A percentile compares a stretch with the other conserved stretches of the same genome.
Evolutionary conservation across 2,329 filamentous ascomycete genomes (phyloP).

Genomic region (Pseudocercospora fijiensis): DNA sequence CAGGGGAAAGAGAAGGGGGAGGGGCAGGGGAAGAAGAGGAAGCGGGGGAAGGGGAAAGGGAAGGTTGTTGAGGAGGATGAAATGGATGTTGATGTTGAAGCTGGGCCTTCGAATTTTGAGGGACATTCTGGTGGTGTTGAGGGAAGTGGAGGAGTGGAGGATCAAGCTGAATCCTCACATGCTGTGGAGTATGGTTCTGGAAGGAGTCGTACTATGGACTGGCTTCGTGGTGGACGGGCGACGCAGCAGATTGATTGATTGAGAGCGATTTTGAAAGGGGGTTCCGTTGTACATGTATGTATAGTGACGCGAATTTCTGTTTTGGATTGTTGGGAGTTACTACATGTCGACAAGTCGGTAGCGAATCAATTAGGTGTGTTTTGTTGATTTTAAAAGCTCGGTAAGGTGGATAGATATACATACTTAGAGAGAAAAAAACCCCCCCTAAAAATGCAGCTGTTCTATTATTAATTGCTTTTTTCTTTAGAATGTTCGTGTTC

Average conservation of each 20-base stretch:
- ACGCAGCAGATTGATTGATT: too few species aligned
- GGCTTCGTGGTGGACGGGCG: not conserved
- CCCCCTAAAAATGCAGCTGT: too few species aligned
- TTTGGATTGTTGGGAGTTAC: too few species aligned
- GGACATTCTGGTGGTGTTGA: not conserved
- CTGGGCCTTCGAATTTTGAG: not conserved
- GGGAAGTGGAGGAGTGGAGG: not conserved
- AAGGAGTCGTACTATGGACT: not conserved
- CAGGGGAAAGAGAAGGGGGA: constrained; percentile 20
- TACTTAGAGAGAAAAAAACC: too few species aligned
- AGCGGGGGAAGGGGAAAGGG: constrained; percentile 6
- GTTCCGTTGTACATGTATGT: too few species aligned
- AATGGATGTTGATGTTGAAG: not conserved
- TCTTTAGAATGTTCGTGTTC: too few species aligned
- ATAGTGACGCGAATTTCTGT: too few species aligned
- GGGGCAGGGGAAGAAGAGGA: constrained; percentile 5
- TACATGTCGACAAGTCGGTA: too few species aligned
- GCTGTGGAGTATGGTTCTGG: not conserved
- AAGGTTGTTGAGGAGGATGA: not conserved
- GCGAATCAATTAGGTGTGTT: too few species aligned
- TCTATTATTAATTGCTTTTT: too few species aligned
- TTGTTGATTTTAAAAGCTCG: too few species aligned
- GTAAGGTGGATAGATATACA: too few species aligned
- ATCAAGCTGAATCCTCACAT: not conserved
- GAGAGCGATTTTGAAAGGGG: not conserved